phyloP scores from a whole-genome alignment of 2,329 filamentous ascomycete species.

The Trichoderma asperellum region DNA sequence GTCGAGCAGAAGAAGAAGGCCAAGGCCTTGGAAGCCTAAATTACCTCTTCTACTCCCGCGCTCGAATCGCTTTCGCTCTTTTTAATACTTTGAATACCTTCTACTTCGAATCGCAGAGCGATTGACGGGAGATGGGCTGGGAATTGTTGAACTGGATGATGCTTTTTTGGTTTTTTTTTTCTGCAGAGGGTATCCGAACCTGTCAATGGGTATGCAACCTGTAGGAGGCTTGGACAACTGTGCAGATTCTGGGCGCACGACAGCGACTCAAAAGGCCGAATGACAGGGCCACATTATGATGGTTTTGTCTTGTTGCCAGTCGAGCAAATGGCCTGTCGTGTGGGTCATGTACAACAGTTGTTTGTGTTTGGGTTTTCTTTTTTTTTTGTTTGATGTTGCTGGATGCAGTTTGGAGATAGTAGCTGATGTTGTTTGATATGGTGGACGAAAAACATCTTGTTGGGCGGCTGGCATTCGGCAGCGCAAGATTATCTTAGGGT shows the following conservation, averaged over 20 bases:
- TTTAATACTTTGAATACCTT: constrained; percentile 26
- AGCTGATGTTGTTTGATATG: constrained; percentile 19
- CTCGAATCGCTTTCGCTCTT: constrained; percentile 21
- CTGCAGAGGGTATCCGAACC: constrained; percentile 22
- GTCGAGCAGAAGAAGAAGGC: constrained; percentile 97
- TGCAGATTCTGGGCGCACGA: constrained; percentile 26
- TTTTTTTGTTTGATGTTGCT: constrained; percentile 13
- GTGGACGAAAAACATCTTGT: constrained; percentile 23
- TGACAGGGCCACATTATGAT: not conserved
- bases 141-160: constrained; percentile 15
- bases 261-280: not conserved
- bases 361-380: constrained; percentile 23
- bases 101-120: constrained; percentile 23
- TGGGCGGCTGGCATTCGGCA: constrained; percentile 13
- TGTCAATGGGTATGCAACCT: constrained; percentile 15
- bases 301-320: not conserved
- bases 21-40: constrained; percentile 53
- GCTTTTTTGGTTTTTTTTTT: constrained; percentile 18
- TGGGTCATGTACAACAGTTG: constrained; percentile 29
- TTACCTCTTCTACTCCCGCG: constrained; percentile 1
- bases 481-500: constrained; percentile 9
- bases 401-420: constrained; percentile 24
- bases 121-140: constrained; percentile 26
- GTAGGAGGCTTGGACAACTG: constrained; percentile 27
- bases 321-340: constrained; percentile 14